phyloP scores from a whole-genome alignment of 495 filamentous ascomycete genomes.

The Penicillium cataractarum region DNA sequence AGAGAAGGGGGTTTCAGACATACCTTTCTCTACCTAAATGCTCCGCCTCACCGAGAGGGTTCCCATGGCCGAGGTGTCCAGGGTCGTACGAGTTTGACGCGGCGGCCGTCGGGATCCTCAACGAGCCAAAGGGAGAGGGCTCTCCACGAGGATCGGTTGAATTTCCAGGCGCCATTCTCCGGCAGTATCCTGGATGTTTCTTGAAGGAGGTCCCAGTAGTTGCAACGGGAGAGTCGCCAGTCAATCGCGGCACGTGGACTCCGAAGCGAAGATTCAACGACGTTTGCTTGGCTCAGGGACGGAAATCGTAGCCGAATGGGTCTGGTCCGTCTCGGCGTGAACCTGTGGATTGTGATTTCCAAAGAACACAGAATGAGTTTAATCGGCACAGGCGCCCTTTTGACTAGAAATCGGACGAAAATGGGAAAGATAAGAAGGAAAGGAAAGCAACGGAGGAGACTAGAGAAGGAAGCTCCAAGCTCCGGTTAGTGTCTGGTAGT shows the following conservation, averaged over 20 bases:
- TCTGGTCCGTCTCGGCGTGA: not conserved
- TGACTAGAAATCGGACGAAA: not conserved
- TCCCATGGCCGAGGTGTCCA: slow-evolving; percentile 15
- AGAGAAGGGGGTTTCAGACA: not conserved
- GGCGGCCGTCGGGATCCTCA: slow-evolving; percentile 13
- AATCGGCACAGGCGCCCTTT: not conserved
- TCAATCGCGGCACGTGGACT: not conserved
- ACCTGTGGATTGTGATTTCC: not conserved
- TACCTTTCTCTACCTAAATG: slow-evolving; percentile 26
- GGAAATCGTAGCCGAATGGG: slow-evolving; percentile 1
- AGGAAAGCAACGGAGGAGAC: not conserved
- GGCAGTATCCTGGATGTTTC: not conserved
- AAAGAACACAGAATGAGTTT: not conserved
- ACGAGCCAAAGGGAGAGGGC: slow-evolving; percentile 14
- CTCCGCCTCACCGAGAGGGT: slow-evolving; percentile 24
- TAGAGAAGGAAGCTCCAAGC: slow-evolving; percentile 9
- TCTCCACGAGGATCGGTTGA: slow-evolving; percentile 11
- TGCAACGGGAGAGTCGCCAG: not conserved
- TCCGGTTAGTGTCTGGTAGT: slow-evolving; percentile 8
- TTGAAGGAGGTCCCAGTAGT: not conserved
- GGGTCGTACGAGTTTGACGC: slow-evolving; percentile 26
- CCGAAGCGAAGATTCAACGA: slow-evolving; percentile 3
- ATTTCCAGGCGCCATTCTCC: slow-evolving; percentile 18
- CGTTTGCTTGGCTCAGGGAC: not conserved
- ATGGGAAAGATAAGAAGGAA: slow-evolving; percentile 7